Base-by-base conservation (phyloP, 176 grass and related monocot species). In the Ensete glaucum region DNA sequence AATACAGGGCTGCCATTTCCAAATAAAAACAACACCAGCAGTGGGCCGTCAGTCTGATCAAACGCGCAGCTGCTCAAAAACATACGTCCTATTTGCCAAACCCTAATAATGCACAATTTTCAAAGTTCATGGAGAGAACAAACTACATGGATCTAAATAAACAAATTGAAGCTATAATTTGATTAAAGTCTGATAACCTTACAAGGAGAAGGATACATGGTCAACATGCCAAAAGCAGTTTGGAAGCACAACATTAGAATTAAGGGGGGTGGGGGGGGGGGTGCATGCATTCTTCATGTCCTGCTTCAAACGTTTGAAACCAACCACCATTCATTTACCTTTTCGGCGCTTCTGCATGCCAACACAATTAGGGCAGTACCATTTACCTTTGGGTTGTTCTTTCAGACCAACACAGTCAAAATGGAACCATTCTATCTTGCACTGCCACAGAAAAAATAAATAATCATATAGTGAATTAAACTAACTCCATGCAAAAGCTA, bases 351-450 rank as follows among this genome's bases (percentile, higher is more conserved):
- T 98, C 12, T 91, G 88, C 82, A 86, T 79, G 26, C 80, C 79
- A 15, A 72, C 56, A 34, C 95, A 98, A 53, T 79, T 90, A 67
- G 82, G 84, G 82, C 90, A 98, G 72, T 87, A 98, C 95, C 95
- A 98, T 76, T 98, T 98, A 8, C 95, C 95, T 77, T 93, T 98
- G 0, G 95, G 95, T n/a, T 91, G 90, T 67, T 98, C 95, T 83
- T 94, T 98, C 75, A 98, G 66, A 8, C 88, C 84, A 50, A 94
- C 95, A 9, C 95, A 98, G 69, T 88, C 95, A 54, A 91, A 89
- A 82, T 99, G 95, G 62, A 86, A 93, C 95, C 95, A 99, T 69
- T 99, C 95, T 72, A 99, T 94, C 81, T 99, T 93, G 90, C 95
- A 99, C 95, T 99, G 83, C 23, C 54, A 69, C 54, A 85, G 54